A percentile compares a stretch with the other conserved stretches of the same genome.
These are phyloP conservation scores for Cercospora sp. DNA, from an alignment of 2,329 filamentous ascomycete species.

Conservation along the genomic window DNA sequence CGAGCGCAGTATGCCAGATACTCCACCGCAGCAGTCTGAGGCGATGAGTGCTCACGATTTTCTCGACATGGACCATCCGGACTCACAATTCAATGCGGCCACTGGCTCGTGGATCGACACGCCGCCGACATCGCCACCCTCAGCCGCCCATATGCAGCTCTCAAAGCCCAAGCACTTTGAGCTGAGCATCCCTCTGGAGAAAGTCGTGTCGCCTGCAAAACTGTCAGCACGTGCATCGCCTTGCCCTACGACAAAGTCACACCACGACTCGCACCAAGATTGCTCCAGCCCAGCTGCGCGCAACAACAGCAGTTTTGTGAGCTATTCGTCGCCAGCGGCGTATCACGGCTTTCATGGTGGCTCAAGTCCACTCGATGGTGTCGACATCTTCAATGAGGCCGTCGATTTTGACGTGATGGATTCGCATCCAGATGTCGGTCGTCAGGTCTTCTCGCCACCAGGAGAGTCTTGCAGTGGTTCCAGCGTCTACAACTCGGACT, in stretches of 20 bases:
- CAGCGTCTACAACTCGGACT: slow-evolving; percentile 34
- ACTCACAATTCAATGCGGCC: slow-evolving; percentile 28
- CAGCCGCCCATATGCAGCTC: slow-evolving; percentile 14
- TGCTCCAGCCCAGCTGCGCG: slow-evolving; percentile 25
- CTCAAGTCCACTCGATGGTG: slow-evolving; percentile 25
- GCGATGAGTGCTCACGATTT: slow-evolving; percentile 35
- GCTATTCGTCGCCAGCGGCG: slow-evolving; percentile 24
- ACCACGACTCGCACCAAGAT: slow-evolving; percentile 6
- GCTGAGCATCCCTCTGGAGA: slow-evolving; percentile 26
- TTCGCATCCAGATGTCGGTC: slow-evolving; percentile 29
- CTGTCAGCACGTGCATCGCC: slow-evolving; percentile 30
- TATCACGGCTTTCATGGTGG: slow-evolving; percentile 25
- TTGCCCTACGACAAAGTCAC: slow-evolving; percentile 13
- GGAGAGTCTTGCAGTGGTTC: slow-evolving; percentile 33
- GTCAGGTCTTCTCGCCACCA: slow-evolving; percentile 32
- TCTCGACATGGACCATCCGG: slow-evolving; percentile 30
- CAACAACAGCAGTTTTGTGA: slow-evolving; percentile 16
- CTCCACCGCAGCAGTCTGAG: slow-evolving; percentile 35
- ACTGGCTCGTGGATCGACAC: slow-evolving; percentile 35
- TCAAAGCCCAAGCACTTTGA: slow-evolving; percentile 27
- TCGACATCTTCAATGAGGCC: slow-evolving; percentile 28
- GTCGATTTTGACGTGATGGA: slow-evolving; percentile 29
- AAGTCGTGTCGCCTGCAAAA: slow-evolving; percentile 31
- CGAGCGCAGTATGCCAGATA: slow-evolving; percentile 37
- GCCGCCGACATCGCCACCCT: slow-evolving; percentile 36